A percentile compares a stretch with the other conserved stretches of the same genome.
phyloP scores from a whole-genome alignment of 176 grass and related monocot species.

The Ensete glaucum region DNA sequence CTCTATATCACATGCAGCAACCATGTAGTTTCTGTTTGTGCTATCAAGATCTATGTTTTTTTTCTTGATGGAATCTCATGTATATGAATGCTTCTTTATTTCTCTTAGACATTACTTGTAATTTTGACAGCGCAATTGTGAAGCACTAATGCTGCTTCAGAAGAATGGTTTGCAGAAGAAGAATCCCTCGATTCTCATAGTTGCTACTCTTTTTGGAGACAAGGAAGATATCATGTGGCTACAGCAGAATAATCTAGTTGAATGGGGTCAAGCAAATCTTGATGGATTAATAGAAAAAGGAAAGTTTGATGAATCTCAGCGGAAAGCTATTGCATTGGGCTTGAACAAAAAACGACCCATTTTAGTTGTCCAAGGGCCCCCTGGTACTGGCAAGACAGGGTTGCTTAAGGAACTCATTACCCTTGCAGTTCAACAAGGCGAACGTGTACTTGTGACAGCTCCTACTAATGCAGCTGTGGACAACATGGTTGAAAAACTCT shows the following conservation, averaged over 20 bases:
- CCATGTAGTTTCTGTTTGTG: no score
- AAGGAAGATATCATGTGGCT: constrained; percentile 53
- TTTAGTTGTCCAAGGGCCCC: constrained; percentile 81
- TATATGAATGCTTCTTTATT: constrained; percentile 1
- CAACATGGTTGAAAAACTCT: constrained; percentile 84
- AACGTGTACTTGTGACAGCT: constrained; percentile 73
- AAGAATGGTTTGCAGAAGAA: constrained; percentile 76
- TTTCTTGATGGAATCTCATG: neutral
- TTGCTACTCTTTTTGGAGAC: constrained; percentile 80
- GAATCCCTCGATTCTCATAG: constrained; percentile 62
- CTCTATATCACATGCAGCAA: no score
- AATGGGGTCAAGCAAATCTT: constrained; percentile 36
- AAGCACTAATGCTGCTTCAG: constrained; percentile 86
- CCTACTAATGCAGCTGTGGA: constrained; percentile 78
- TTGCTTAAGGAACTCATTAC: constrained; percentile 67
- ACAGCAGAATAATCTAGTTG: constrained; percentile 45
- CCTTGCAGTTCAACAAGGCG: constrained; percentile 70
- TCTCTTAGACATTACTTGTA: constrained; percentile 7
- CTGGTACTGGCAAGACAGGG: constrained; percentile 85
- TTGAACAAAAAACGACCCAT: constrained; percentile 81
- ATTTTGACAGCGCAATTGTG: constrained; percentile 81
- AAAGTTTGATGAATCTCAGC: constrained; percentile 66
- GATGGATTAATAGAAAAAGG: constrained; percentile 37
- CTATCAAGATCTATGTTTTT: no score
- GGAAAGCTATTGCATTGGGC: constrained; percentile 65